These are phyloP conservation scores for Kandelia obovata DNA, from an alignment of 345 rosid genomes.

Conservation along the genomic window DNA sequence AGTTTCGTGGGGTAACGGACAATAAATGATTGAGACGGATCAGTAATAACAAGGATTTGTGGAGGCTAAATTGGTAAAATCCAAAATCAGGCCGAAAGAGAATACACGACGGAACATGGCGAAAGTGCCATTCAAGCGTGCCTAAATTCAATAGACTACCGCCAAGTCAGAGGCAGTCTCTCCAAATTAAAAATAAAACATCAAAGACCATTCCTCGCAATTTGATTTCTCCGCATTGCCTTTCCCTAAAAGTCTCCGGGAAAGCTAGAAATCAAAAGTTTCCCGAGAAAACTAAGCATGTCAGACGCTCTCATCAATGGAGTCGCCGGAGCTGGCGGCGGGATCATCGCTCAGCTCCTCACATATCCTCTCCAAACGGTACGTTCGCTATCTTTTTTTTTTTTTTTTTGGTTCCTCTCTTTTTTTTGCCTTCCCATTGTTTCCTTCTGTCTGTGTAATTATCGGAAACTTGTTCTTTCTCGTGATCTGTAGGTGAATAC, in stretches of 20 bases:
- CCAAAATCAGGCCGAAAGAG: too few species aligned
- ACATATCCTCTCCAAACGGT: constrained; percentile 96
- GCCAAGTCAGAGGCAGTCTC: neutral
- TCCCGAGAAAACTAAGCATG: constrained; percentile 37
- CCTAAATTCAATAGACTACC: too few species aligned
- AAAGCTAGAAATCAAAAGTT: neutral
- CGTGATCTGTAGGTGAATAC: constrained; percentile 68
- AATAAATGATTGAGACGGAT: too few species aligned
- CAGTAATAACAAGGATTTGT: too few species aligned
- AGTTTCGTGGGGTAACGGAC: too few species aligned
- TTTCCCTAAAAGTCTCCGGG: neutral
- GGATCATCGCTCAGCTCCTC: constrained; percentile 93
- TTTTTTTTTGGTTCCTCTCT: neutral
- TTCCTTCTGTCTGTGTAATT: neutral
- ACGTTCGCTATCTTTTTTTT: neutral
- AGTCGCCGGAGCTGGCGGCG: constrained; percentile 93
- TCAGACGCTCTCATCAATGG: constrained; percentile 97
- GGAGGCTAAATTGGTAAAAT: too few species aligned
- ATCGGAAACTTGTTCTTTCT: neutral
- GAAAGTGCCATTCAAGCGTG: neutral
- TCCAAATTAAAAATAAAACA: neutral
- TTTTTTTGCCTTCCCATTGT: neutral
- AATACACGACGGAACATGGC: too few species aligned
- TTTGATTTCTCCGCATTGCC: neutral
- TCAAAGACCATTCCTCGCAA: neutral